These are phyloP conservation scores for Ogataea naganishii DNA, from an alignment of 805 yeast species.

Conservation along the genomic window DNA sequence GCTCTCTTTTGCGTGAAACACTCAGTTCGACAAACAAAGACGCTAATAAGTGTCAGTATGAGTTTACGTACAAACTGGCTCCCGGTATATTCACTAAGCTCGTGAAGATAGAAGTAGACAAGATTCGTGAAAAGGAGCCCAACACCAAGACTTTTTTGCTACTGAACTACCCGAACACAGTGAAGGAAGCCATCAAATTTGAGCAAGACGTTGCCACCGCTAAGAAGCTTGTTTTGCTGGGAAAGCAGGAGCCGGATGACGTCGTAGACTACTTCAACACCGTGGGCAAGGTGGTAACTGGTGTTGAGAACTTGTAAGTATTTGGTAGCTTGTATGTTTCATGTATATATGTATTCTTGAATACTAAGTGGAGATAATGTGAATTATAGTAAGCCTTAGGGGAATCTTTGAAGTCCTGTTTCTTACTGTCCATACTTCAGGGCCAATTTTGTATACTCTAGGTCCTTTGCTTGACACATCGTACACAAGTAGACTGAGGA, in stretches of 20 bases:
- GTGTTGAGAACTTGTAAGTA: conserved; percentile 11
- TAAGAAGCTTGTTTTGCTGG: conserved; percentile 27
- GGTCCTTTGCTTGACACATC: conserved; percentile 13
- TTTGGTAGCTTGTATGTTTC: conserved; percentile 3
- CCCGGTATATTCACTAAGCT: conserved; percentile 44
- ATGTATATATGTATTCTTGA: background rate
- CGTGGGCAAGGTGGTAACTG: conserved; percentile 45
- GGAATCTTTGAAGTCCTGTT: too few species aligned
- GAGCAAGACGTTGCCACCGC: conserved; percentile 59
- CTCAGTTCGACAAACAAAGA: conserved; percentile 17
- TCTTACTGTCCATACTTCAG: too few species aligned
- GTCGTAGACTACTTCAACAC: conserved; percentile 58
- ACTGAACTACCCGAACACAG: conserved; percentile 49
- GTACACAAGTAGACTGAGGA: conserved; percentile 12
- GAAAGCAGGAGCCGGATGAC: conserved; percentile 26
- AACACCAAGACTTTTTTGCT: conserved; percentile 40
- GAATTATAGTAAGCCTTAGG: too few species aligned
- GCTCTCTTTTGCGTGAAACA: conserved; percentile 41
- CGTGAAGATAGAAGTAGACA: conserved; percentile 27
- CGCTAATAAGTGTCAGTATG: conserved; percentile 18
- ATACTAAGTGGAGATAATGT: too few species aligned
- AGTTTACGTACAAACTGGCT: conserved; percentile 23
- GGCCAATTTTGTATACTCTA: conserved; percentile 11
- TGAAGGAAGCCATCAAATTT: conserved; percentile 62
- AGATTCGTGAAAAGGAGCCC: conserved; percentile 15